Percentiles rank a stretch among this genome's conserved stretches.
Conservation (phyloP, 305 asterid species). For the Solanum hybrid region DNA sequence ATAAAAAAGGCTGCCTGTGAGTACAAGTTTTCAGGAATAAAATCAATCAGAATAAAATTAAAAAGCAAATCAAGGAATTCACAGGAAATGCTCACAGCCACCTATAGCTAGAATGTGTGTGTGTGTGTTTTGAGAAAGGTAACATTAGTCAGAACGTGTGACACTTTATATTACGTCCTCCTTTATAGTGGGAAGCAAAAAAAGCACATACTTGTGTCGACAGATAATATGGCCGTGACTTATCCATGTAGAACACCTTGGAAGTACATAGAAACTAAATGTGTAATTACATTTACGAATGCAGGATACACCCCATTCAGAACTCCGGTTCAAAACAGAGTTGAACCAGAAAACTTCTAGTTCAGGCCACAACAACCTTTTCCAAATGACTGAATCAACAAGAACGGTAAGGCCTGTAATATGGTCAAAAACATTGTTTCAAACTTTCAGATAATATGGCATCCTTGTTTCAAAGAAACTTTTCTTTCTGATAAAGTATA, state of each 20-base stretch:
- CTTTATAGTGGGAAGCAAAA: background rate
- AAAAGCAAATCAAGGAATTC: background rate
- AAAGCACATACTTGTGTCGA: background rate
- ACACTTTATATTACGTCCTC: background rate
- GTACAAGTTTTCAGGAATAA: background rate
- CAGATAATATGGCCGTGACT: background rate
- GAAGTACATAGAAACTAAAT: background rate
- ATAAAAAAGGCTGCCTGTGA: background rate
- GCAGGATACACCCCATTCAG: constrained; percentile 99
- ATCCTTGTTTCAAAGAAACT: background rate
- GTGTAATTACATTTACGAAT: background rate
- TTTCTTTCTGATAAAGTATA: background rate
- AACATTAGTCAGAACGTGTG: background rate
- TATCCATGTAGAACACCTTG: background rate
- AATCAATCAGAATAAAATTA: background rate
- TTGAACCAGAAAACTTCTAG: constrained; percentile 97
- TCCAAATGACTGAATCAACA: constrained; percentile 83
- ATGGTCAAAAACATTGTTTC: constrained; percentile 8
- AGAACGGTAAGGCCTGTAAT: constrained; percentile 67
- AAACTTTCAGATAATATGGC: constrained; percentile 4
- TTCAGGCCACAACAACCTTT: constrained; percentile 84
- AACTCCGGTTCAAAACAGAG: constrained; percentile 89
- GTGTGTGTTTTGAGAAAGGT: background rate
- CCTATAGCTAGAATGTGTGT: background rate
- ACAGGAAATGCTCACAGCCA: background rate